Base-by-base conservation (phyloP, 768 basidiomycete species). In the Trametes coccinea region DNA sequence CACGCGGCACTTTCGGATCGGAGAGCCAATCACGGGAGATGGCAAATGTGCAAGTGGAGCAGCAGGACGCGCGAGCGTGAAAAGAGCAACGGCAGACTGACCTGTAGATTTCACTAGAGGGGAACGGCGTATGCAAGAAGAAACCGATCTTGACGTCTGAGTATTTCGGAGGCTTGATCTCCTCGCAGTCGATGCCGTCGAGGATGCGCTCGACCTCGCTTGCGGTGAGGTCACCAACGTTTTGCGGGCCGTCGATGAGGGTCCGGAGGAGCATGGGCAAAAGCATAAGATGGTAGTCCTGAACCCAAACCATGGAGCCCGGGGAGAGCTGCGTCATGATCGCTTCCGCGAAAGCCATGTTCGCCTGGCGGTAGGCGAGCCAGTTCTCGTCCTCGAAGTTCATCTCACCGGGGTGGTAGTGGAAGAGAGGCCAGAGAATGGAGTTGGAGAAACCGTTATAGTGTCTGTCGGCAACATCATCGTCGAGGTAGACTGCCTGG, bases 371-470 rank as follows among this genome's bases (percentile, higher is more conserved):
- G 76, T 98, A 99, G 13, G 94, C 97, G 55, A 88, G 85, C 97
- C 97, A 99, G 73, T 98, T 93, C 72, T 92, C 92, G 78, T 97
- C 94, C 75, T 98, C 96, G 71, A 99, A 99, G 76, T 94, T 96
- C 95, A 99, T 98, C 78, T 98, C 97, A 65, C 96, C 96, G 7
- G 97, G 97, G 74, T 98, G 96, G 77, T 98, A 99, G 74, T 99
- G 97, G 83, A 99, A 98, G 49, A 99, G 81, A 2, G 97, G 97
- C 97, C 97, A 99, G 53, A 99, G 86, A 77, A 99, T 98, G 56
- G 95, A 97, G 79, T 99, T 99, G 68, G 95, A 96, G 83, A 99
- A 98, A 58, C 97, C 93, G 73, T 95, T 95, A 78, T 93, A 99
- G 76, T 98, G 95, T 54, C 89, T 85, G 75, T 99, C 97, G n/a